Evolutionary conservation across 352 stramenopile species (phyloP).

Genomic region (Globisporangium radiosum): DNA sequence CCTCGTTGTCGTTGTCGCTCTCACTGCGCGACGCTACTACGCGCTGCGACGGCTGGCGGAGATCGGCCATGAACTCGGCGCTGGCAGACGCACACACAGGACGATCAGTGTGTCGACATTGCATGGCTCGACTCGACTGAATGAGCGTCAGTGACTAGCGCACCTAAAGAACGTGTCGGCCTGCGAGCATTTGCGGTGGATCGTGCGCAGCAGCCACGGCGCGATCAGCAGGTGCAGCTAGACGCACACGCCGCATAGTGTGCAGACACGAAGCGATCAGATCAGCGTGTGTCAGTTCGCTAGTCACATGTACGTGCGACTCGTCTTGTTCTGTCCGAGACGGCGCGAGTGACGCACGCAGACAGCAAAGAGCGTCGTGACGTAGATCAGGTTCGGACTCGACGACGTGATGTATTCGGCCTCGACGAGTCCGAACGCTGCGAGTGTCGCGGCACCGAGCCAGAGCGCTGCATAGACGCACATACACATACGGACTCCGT

Average conservation of each 20-base stretch:
- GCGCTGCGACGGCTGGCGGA: slow-evolving; percentile 16
- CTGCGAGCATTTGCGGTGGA: slow-evolving; percentile 61
- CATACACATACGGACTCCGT: not conserved
- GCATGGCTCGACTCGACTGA: too few species aligned
- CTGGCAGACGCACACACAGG: slow-evolving; percentile 7
- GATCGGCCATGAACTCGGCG: slow-evolving; percentile 54
- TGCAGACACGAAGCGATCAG: too few species aligned
- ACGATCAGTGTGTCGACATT: too few species aligned
- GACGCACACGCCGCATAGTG: not conserved
- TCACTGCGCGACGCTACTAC: slow-evolving; percentile 10
- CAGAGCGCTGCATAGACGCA: slow-evolving; percentile 34
- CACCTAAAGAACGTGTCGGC: slow-evolving; percentile 64
- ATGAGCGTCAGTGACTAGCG: too few species aligned
- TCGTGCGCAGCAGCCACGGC: slow-evolving; percentile 56
- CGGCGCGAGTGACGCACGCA: slow-evolving; percentile 26
- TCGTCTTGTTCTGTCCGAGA: not conserved
- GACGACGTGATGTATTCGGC: slow-evolving; percentile 43
- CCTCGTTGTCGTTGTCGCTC: slow-evolving; percentile 16
- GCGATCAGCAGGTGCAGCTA: slow-evolving; percentile 56
- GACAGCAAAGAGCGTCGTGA: slow-evolving; percentile 48
- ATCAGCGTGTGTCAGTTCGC: too few species aligned
- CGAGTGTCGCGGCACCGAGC: slow-evolving; percentile 49
- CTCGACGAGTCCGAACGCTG: slow-evolving; percentile 57
- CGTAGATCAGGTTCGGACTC: slow-evolving; percentile 53
- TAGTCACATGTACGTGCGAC: too few species aligned